Conservation (phyloP, 352 stramenopile genomes). For the Globisporangium carolinianum region DNA sequence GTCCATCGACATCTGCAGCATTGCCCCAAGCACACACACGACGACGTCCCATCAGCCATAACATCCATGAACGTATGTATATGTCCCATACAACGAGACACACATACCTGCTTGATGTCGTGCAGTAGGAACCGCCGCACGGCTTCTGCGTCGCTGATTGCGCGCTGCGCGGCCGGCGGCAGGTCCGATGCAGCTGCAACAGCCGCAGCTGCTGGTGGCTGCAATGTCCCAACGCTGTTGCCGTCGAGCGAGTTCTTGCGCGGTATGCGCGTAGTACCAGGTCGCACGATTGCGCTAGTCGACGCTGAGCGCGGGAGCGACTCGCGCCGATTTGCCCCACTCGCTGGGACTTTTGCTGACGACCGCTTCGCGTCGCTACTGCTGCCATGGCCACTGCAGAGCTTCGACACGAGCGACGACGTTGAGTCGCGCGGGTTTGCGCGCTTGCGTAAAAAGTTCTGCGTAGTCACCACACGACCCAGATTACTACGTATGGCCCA, state of each 20-base stretch:
- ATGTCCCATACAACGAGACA: neutral
- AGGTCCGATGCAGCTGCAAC: slow-evolving; percentile 8
- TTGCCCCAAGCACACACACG: neutral
- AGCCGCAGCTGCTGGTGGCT: slow-evolving; percentile 11
- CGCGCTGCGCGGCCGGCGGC: slow-evolving; percentile 12
- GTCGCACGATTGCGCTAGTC: slow-evolving; percentile 18
- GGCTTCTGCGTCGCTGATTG: slow-evolving; percentile 53
- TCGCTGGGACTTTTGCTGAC: neutral
- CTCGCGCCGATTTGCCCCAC: neutral
- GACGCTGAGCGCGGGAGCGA: slow-evolving; percentile 22
- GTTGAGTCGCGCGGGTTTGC: slow-evolving; percentile 29
- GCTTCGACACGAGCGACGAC: slow-evolving; percentile 13
- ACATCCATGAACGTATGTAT: too few relatives aligned
- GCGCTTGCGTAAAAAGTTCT: slow-evolving; percentile 17
- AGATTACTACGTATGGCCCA: too few relatives aligned
- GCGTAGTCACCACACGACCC: neutral
- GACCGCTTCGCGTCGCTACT: slow-evolving; percentile 20
- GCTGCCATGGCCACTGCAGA: slow-evolving; percentile 24
- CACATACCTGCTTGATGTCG: slow-evolving; percentile 59
- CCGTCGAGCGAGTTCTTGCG: slow-evolving; percentile 27
- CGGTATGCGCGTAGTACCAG: slow-evolving; percentile 6
- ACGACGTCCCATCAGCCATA: too few relatives aligned
- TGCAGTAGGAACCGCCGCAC: slow-evolving; percentile 56
- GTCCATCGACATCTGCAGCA: slow-evolving; percentile 66
- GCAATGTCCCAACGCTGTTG: slow-evolving; percentile 12